Evolutionary conservation across 805 yeast genomes (phyloP).

Genomic region (Wickerhamomyces pijperi): DNA sequence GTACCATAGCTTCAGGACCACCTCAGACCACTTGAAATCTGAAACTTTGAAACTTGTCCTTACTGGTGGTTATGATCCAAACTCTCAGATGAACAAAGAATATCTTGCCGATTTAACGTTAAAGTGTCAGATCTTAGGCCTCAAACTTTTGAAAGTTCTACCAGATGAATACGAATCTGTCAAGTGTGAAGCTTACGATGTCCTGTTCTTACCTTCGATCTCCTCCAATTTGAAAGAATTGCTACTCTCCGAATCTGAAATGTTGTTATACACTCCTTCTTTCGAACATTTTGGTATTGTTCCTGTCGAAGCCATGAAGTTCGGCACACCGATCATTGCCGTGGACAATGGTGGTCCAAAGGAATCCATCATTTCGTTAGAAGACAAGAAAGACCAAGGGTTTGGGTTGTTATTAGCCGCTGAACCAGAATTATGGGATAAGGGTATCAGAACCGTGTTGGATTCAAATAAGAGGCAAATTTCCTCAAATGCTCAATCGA

Average conservation of each 20-base stretch:
- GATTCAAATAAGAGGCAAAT: constrained; percentile 12
- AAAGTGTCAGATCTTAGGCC: constrained; percentile 31
- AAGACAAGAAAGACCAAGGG: constrained; percentile 24
- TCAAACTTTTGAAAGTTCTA: constrained; percentile 34
- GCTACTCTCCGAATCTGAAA: constrained; percentile 42
- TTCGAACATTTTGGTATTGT: constrained; percentile 96
- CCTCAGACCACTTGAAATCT: constrained; percentile 16
- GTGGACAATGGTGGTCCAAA: constrained; percentile 87
- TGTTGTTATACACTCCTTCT: constrained; percentile 80
- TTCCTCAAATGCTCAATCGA: constrained; percentile 19
- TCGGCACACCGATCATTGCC: constrained; percentile 76
- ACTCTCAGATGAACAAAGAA: constrained; percentile 52
- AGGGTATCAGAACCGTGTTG: constrained; percentile 31
- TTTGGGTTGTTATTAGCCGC: constrained; percentile 56
- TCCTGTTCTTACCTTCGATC: constrained; percentile 75
- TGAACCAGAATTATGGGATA: constrained; percentile 42
- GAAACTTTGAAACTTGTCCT: constrained; percentile 43
- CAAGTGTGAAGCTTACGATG: constrained; percentile 22
- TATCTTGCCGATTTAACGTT: constrained; percentile 51
- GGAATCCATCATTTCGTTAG: constrained; percentile 45
- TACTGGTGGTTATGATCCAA: constrained; percentile 84
- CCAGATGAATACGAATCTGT: constrained; percentile 14
- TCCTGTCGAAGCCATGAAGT: constrained; percentile 89
- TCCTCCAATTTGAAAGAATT: constrained; percentile 52
- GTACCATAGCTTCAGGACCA: constrained; percentile 34